Evolutionary conservation across 495 filamentous ascomycete genomes (phyloP).

Genomic region (Penicillium desertorum): DNA sequence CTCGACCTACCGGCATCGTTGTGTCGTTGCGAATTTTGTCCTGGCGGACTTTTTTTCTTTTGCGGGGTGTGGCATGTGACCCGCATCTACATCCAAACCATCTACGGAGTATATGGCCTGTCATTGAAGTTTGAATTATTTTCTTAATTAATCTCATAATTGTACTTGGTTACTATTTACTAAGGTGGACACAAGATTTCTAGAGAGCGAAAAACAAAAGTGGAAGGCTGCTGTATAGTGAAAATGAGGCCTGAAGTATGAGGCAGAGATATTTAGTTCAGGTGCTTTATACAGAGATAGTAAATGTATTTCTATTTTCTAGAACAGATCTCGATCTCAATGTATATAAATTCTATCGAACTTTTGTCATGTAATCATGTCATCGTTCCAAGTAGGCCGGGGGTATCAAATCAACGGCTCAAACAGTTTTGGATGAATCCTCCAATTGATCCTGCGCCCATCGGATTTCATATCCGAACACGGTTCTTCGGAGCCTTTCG

Average conservation of each 20-base stretch:
- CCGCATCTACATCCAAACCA: conserved; percentile 5
- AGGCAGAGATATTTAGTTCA: neutral
- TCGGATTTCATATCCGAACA: conserved; percentile 72
- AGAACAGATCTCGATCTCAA: neutral
- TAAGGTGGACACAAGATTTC: neutral
- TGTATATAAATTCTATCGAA: conserved; percentile 12
- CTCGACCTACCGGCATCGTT: conserved; percentile 37
- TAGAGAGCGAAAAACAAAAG: neutral
- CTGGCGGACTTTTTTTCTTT: conserved; percentile 24
- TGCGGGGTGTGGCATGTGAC: conserved; percentile 36
- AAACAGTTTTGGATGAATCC: conserved; percentile 11
- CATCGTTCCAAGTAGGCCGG: conserved; percentile 14
- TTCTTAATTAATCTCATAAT: neutral
- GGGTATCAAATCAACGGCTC: conserved; percentile 27
- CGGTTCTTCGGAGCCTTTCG: conserved; percentile 70
- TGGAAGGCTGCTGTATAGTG: neutral
- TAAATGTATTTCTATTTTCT: no score
- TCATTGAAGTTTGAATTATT: neutral
- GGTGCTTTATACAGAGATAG: neutral
- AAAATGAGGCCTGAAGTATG: neutral
- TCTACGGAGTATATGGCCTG: neutral
- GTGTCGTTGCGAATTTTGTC: conserved; percentile 13
- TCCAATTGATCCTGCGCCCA: conserved; percentile 37
- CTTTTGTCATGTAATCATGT: conserved; percentile 17
- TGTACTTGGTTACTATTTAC: neutral